Evolutionary conservation across 768 basidiomycete species (phyloP).

Genomic region (Suillus fuscotomentosus): DNA sequence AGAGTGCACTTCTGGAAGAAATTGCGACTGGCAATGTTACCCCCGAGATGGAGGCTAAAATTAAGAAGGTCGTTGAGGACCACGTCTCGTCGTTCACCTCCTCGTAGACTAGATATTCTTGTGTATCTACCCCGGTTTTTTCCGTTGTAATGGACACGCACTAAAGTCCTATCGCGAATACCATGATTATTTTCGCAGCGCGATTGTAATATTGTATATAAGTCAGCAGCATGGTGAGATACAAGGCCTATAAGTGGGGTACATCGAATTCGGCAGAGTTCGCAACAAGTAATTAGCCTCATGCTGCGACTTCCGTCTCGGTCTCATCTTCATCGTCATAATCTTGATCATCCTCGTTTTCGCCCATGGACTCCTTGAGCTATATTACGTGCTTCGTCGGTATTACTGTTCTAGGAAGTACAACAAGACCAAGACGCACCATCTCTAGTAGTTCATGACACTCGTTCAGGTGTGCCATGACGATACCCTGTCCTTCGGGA

Average conservation of each 20-base stretch:
- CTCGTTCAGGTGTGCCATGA: conserved; percentile 94
- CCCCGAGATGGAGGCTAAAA: conserved; percentile 87
- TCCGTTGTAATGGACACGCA: background rate
- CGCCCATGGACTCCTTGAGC: conserved; percentile 85
- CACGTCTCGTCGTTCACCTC: conserved; percentile 81
- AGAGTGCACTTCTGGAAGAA: conserved; percentile 76
- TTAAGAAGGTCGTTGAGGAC: conserved; percentile 93
- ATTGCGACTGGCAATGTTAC: conserved; percentile 83
- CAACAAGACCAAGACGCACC: conserved; percentile 43
- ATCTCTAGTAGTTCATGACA: conserved; percentile 96
- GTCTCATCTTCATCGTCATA: conserved; percentile 27
- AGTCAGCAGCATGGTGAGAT: background rate
- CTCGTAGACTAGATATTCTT: conserved; percentile 12
- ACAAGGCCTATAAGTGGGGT: background rate
- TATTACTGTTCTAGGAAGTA: background rate
- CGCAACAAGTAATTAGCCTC: background rate
- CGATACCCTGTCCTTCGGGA: conserved; percentile 94
- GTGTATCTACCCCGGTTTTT: background rate
- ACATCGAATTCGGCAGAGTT: background rate
- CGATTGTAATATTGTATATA: conserved; percentile 9
- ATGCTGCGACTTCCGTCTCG: conserved; percentile 9
- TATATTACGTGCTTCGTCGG: conserved; percentile 22
- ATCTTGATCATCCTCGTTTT: conserved; percentile 58
- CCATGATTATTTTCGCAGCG: conserved; percentile 26
- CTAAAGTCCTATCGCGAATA: conserved; percentile 21